Percentiles rank a stretch among this genome's conserved stretches.
phyloP scores from a whole-genome alignment of 176 grass and related monocot genomes.

The Triticum dicoccoides region DNA sequence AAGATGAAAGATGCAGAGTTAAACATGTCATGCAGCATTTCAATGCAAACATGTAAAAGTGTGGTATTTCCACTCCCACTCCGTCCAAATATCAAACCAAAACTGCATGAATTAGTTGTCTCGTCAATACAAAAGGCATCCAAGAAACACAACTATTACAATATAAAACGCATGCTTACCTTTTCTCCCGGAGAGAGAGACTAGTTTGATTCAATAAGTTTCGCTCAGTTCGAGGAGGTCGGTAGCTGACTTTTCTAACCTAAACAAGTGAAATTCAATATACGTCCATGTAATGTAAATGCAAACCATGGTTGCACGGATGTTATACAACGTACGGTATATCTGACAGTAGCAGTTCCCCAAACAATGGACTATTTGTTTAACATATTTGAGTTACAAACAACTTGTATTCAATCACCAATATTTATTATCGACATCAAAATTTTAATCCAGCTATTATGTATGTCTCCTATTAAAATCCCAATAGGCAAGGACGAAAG shows the following conservation, averaged over 20 bases:
- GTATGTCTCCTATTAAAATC: not conserved
- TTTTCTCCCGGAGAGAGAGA: slow-evolving; percentile 71
- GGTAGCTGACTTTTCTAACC: slow-evolving; percentile 76
- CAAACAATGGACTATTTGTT: not conserved
- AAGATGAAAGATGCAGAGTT: not conserved
- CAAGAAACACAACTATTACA: not conserved
- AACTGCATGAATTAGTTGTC: slow-evolving; percentile 43
- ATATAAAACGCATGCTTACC: not conserved
- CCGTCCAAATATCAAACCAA: slow-evolving; percentile 91
- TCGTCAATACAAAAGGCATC: slow-evolving; percentile 2
- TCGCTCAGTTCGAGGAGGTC: slow-evolving; percentile 64
- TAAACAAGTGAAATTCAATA: slow-evolving; percentile 51
- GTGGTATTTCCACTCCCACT: slow-evolving; percentile 91
- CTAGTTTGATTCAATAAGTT: slow-evolving; percentile 71
- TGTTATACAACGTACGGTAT: not conserved
- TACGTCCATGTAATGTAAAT: not conserved
- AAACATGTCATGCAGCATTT: not conserved
- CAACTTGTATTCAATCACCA: not conserved
- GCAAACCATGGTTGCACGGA: not conserved
- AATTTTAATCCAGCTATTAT: not conserved
- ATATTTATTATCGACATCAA: not conserved
- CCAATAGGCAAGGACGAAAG: not conserved
- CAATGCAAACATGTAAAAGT: slow-evolving; percentile 69
- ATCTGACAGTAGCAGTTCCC: not conserved
- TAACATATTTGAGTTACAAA: not conserved